Evolutionary conservation across 202 grass and related monocot species (phyloP).

Genomic region (Schoenoplectus tabernaemontani): DNA sequence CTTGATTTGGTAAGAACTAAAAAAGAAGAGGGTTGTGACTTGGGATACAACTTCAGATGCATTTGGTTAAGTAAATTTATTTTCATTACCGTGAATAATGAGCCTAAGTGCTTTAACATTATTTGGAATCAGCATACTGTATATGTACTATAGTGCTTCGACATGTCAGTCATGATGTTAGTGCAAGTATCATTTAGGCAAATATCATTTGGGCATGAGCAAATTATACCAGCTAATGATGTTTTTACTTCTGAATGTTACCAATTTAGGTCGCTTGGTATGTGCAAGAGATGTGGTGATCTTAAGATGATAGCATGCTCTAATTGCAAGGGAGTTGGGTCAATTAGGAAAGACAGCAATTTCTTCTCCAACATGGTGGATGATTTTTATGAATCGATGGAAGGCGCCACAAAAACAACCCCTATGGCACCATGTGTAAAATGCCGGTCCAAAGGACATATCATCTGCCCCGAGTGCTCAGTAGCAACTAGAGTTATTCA

Average conservation of each 20-base stretch:
- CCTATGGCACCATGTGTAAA: conserved; percentile 42
- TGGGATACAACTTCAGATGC: not conserved
- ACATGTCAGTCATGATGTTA: not conserved
- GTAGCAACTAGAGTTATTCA: conserved; percentile 27
- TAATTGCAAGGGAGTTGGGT: conserved; percentile 55
- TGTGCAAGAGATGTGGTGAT: conserved; percentile 72
- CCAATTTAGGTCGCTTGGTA: conserved; percentile 57
- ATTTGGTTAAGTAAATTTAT: too few species aligned
- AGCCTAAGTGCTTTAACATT: not conserved
- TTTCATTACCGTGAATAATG: not conserved
- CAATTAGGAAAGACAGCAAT: conserved; percentile 44
- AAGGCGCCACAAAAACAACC: conserved; percentile 34
- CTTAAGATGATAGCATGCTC: conserved; percentile 72
- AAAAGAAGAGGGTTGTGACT: not conserved
- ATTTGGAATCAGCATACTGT: too few species aligned
- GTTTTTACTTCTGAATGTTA: not conserved
- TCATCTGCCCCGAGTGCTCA: conserved; percentile 55
- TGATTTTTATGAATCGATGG: conserved; percentile 67
- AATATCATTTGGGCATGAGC: not conserved
- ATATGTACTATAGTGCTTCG: too few species aligned
- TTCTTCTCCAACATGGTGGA: conserved; percentile 48
- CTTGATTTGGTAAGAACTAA: not conserved
- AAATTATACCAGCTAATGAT: not conserved
- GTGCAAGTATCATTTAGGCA: not conserved
- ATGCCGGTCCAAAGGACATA: conserved; percentile 62